Base-by-base conservation (phyloP, 768 basidiomycete species). In the Kondoa subrosea region DNA sequence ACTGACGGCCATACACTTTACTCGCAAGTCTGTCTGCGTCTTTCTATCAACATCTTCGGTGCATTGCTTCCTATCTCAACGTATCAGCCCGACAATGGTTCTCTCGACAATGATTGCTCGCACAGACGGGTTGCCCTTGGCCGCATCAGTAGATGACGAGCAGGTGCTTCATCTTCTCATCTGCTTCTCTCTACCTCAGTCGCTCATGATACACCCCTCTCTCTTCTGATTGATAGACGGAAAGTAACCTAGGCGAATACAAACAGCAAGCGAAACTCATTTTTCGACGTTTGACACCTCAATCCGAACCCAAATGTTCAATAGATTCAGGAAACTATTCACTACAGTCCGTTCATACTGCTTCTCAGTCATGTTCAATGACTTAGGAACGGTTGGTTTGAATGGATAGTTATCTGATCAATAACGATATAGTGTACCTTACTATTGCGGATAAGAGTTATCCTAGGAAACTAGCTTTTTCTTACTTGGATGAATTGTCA, bases 201-300 rank as follows among this genome's bases (percentile, higher is more conserved):
- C n/a, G n/a, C n/a, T n/a, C n/a, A n/a, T n/a, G n/a, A n/a, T n/a
- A n/a, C n/a, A n/a, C n/a, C n/a, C n/a, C n/a, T n/a, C n/a, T n/a
- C n/a, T n/a, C n/a, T n/a, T n/a, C n/a, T 32, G 31, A 27, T 4
- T 17, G 33, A 27, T 71, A 97, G 93, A 95, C 90, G 72, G 92
- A 97, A 78, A 87, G 88, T 76, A 82, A 86, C 67, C 80, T 99
- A 56, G 89, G 91, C 75, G 95, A 97, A 78, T 91, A 96, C 81
- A 99, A 99, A 77, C 93, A 96, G 73, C 93, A 99, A 77, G 85
- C 92, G 33, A 99, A 99, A 77, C 83, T 99, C 73, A 87, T 99
- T 74, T 96, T 96, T 77, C 83, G 92, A 69, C 85, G 95, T 50
- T 86, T 99, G 74, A 89, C 88, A 30, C 85, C 90, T 58, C 91